Base-by-base conservation (phyloP, 352 stramenopile species). In the Pythium aphanidermatum region DNA sequence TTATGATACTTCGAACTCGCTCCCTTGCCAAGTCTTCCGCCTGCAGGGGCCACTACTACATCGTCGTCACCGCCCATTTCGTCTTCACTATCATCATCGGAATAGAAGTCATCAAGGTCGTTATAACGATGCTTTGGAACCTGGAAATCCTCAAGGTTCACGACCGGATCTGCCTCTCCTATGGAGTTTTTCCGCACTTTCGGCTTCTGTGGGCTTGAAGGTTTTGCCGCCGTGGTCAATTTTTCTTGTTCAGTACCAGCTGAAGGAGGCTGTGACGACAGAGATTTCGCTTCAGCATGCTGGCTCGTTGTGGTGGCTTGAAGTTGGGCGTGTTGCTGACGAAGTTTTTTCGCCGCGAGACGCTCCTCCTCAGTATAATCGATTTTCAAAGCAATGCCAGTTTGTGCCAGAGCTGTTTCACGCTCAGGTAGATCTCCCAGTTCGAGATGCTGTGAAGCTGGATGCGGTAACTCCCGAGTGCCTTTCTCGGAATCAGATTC, bases 41-140 rank as follows among this genome's bases (percentile, higher is more conserved):
- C 51, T 2, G 39, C 62, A 29, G 59, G 57, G 12, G 58, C 53
- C 12, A 88, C 63, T 12, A 92, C 70, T 27, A 83, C 74, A 40
- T 82, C 73, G 41, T 84, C 71, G 25, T 76, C 46, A 3, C 58
- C 59, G 0, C 54, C 60, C 12, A 38, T 47, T 19, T 64, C 63
- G 14, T 66, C 59, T 16, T 78, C 70, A 40, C 71, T 87, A 35
- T 86, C 76, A 30, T 86, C 65, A 27, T 89, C 74, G 3, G 78
- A 89, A 45, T 89, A 91, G 52, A 92, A 92, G 27, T 70, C 58
- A 43, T 91, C 76, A 19, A 92, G 47, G 21, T 92, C 76, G 14
- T 61, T 74, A 16, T 53, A 61, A 19, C 68, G 68, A 12, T 51
- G 33, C 52, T 79, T 81, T 2, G 73, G 73, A 2, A 86, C 78